phyloP scores from a whole-genome alignment of 192 early-diverging fungal genomes.

The Spizellomyces punctatus region DNA sequence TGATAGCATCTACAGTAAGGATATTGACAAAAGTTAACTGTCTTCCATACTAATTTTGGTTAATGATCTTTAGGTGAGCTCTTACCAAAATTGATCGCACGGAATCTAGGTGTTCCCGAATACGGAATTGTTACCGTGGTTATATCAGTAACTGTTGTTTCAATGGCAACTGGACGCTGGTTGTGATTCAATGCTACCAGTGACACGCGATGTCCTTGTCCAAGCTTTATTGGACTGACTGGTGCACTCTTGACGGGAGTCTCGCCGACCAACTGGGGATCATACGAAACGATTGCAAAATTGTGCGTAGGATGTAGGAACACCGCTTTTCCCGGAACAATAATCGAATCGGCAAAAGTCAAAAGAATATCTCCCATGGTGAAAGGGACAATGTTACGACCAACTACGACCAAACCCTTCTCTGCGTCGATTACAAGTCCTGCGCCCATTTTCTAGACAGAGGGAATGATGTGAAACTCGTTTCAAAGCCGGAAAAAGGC shows the following conservation, averaged over 20 bases:
- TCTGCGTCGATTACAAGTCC: conserved; percentile 80
- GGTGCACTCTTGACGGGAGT: conserved; percentile 69
- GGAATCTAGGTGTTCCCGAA: conserved; percentile 59
- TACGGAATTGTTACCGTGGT: conserved; percentile 52
- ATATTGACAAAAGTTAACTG: conserved; percentile 20
- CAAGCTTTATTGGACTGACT: conserved; percentile 59
- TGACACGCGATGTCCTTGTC: conserved; percentile 59
- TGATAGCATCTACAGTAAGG: conserved; percentile 57
- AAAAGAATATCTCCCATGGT: conserved; percentile 77
- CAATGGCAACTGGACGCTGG: conserved; percentile 51
- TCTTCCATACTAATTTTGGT: neutral
- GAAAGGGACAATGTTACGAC: conserved; percentile 80
- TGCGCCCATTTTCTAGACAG: conserved; percentile 58
- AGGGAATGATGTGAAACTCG: too few species aligned
- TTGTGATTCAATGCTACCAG: conserved; percentile 57
- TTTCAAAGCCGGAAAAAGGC: conserved; percentile 3
- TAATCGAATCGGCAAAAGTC: conserved; percentile 85
- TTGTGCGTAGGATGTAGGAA: conserved; percentile 90
- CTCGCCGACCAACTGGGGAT: conserved; percentile 70
- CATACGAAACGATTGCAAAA: conserved; percentile 82
- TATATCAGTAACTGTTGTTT: conserved; percentile 58
- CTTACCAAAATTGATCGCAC: conserved; percentile 67
- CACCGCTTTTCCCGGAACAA: conserved; percentile 79
- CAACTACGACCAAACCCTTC: conserved; percentile 79
- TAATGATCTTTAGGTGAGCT: neutral